Evolutionary conservation across 495 filamentous ascomycete genomes (phyloP).

Genomic region (Trichoderma gamsii): DNA sequence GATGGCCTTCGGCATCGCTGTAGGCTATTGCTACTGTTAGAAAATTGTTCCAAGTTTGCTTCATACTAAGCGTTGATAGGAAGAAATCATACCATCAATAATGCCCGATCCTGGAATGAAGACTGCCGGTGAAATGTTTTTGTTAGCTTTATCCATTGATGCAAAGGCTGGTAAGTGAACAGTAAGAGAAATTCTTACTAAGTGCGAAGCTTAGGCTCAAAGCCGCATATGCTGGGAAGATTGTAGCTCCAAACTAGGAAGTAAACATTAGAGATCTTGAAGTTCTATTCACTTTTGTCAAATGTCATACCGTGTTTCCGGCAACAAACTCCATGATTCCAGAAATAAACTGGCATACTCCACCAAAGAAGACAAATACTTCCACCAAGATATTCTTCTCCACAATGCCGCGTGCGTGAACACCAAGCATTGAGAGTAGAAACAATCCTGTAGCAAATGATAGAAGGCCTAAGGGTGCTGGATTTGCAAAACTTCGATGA

Average conservation of each 20-base stretch:
- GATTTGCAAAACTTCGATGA: constrained; percentile 18
- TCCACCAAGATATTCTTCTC: constrained; percentile 31
- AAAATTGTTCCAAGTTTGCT: not conserved
- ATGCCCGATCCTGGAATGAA: constrained; percentile 34
- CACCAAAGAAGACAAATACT: constrained; percentile 36
- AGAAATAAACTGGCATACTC: constrained; percentile 30
- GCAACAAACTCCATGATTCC: constrained; percentile 33
- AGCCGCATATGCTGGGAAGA: constrained; percentile 33
- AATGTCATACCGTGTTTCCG: constrained; percentile 25
- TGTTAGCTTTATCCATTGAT: not conserved
- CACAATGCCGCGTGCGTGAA: constrained; percentile 31
- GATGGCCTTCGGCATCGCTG: constrained; percentile 20
- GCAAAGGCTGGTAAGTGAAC: not conserved
- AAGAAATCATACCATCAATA: constrained; percentile 18
- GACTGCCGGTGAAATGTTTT: constrained; percentile 14
- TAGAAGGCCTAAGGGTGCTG: constrained; percentile 28
- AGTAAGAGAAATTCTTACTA: constrained; percentile 7
- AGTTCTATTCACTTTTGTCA: not conserved
- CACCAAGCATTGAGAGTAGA: constrained; percentile 31
- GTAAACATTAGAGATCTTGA: not conserved
- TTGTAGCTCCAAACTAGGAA: constrained; percentile 28
- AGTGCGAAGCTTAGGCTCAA: constrained; percentile 35
- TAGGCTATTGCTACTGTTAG: not conserved
- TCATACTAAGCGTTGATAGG: constrained; percentile 22
- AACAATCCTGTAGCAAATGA: constrained; percentile 31